Evolutionary conservation across 805 yeast genomes (phyloP).

Genomic region (Isabelozyma heimii): DNA sequence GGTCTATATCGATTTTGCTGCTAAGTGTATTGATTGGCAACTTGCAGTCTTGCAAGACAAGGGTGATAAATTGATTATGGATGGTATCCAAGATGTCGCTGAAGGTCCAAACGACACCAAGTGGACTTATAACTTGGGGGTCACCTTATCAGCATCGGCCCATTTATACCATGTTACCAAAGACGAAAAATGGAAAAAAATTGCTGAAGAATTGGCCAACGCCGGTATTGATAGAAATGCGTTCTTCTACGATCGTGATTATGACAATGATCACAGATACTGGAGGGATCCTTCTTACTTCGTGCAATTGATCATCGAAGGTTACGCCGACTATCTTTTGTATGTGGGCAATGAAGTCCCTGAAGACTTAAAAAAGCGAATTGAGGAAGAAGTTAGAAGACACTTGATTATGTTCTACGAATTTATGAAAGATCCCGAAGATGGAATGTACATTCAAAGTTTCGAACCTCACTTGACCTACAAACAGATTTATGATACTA

Average conservation of each 20-base stretch:
- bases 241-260: conserved; percentile 64
- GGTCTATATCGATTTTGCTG: conserved; percentile 56
- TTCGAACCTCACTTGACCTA: conserved; percentile 58
- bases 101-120: conserved; percentile 48
- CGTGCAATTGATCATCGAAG: conserved; percentile 63
- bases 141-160: conserved; percentile 55
- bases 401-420: conserved; percentile 57
- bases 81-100: conserved; percentile 53
- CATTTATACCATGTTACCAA: conserved; percentile 49
- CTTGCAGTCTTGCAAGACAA: conserved; percentile 50
- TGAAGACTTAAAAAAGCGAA: conserved; percentile 32
- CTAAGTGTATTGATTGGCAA: conserved; percentile 57
- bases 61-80: conserved; percentile 54
- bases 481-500: conserved; percentile 43
- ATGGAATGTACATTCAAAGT: conserved; percentile 57
- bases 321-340: conserved; percentile 62
- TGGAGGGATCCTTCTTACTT: conserved; percentile 67
- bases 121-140: conserved; percentile 69
- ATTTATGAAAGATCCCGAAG: conserved; percentile 54
- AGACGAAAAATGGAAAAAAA: conserved; percentile 48
- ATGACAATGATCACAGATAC: conserved; percentile 50
- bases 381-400: conserved; percentile 45
- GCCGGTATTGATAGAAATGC: conserved; percentile 58
- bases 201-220: conserved; percentile 48
- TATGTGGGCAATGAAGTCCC: conserved; percentile 44